Conservation (phyloP, 495 filamentous ascomycete species). For the Lentithecium fluviatile region DNA sequence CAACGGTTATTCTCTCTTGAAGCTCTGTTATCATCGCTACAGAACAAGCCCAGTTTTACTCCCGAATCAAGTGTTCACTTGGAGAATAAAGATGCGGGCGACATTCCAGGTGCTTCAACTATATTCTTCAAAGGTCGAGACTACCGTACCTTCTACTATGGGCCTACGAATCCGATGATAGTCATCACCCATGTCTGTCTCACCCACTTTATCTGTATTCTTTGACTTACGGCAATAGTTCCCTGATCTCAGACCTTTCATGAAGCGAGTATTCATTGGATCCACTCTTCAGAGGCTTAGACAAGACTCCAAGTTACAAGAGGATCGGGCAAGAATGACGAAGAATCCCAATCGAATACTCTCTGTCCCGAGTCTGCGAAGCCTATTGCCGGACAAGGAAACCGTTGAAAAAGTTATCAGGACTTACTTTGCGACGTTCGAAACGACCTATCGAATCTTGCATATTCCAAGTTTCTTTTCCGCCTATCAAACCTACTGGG, state of each 20-base stretch:
- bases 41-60: background rate
- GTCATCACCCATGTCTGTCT: constrained; percentile 16
- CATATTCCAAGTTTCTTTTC: constrained; percentile 22
- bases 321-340: constrained; percentile 1
- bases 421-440: constrained; percentile 25
- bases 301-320: constrained; percentile 15
- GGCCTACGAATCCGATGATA: constrained; percentile 18
- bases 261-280: constrained; percentile 20
- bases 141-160: constrained; percentile 24
- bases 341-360: background rate
- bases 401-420: constrained; percentile 16
- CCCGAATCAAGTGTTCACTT: background rate
- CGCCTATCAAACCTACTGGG: constrained; percentile 16
- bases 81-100: background rate
- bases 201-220: background rate
- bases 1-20: too few species aligned
- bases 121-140: constrained; percentile 26
- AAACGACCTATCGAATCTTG: constrained; percentile 28
- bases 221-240: constrained; percentile 15
- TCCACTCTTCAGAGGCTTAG: constrained; percentile 14
- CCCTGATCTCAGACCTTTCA: constrained; percentile 20
- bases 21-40: too few species aligned
- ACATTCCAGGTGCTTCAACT: background rate
- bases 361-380: constrained; percentile 7
- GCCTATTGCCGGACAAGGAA: constrained; percentile 10